Conservation (phyloP, 495 filamentous ascomycete species). For the Chlorociboria aeruginascens region DNA sequence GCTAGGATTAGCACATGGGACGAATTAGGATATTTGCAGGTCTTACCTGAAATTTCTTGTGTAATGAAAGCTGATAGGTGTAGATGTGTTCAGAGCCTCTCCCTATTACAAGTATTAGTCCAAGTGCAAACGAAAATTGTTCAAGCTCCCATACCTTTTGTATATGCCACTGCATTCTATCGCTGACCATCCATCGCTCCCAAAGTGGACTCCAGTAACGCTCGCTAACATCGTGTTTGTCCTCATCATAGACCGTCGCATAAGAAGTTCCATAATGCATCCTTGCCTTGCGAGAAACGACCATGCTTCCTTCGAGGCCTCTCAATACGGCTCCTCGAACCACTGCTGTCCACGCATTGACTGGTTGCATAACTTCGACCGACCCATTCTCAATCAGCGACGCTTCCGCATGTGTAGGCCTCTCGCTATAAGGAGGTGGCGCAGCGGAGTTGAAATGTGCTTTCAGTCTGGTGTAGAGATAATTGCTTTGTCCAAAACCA, state of each 20-base stretch:
- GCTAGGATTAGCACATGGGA: neutral
- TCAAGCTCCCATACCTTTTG: slow-evolving; percentile 33
- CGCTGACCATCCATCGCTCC: slow-evolving; percentile 71
- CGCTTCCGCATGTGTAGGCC: slow-evolving; percentile 43
- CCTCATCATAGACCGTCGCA: slow-evolving; percentile 61
- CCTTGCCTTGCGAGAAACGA: slow-evolving; percentile 50
- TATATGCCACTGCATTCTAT: slow-evolving; percentile 75
- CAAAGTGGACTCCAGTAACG: slow-evolving; percentile 65
- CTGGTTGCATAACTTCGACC: slow-evolving; percentile 64
- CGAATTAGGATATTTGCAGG: neutral
- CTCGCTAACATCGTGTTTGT: slow-evolving; percentile 52
- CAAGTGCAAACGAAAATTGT: neutral
- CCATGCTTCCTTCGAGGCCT: slow-evolving; percentile 61
- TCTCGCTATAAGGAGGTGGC: slow-evolving; percentile 53
- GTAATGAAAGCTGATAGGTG: slow-evolving; percentile 64
- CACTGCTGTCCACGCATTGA: slow-evolving; percentile 70
- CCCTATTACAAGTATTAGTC: slow-evolving; percentile 31
- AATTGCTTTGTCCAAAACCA: slow-evolving; percentile 57
- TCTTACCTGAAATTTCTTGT: slow-evolving; percentile 55
- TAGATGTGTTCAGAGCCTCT: slow-evolving; percentile 52
- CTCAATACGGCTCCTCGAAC: slow-evolving; percentile 55
- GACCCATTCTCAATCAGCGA: slow-evolving; percentile 28
- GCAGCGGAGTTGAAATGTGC: slow-evolving; percentile 50
- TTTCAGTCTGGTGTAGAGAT: slow-evolving; percentile 54
- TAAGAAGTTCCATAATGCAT: slow-evolving; percentile 73